Conservation (phyloP, 768 basidiomycete genomes). For the Pulveroboletus sp. region DNA sequence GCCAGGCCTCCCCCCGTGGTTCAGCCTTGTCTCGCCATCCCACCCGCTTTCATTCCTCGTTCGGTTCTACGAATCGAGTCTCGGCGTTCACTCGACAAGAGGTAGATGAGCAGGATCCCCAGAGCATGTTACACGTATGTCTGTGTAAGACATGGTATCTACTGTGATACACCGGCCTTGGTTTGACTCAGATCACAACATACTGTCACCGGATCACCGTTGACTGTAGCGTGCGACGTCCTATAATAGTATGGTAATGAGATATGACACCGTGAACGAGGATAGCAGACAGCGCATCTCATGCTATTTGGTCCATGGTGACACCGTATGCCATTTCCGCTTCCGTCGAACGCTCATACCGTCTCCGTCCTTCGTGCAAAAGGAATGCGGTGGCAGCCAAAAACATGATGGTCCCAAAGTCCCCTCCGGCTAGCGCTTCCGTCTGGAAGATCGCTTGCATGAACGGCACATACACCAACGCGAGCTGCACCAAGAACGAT, state of each 20-base stretch:
- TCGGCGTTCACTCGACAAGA: not conserved
- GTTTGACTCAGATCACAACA: not conserved
- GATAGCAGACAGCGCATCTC: slow-evolving; percentile 1
- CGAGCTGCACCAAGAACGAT: slow-evolving; percentile 80
- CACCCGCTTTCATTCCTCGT: slow-evolving; percentile 26
- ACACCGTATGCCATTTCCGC: slow-evolving; percentile 47
- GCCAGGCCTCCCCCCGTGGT: slow-evolving; percentile 14
- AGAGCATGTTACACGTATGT: not conserved
- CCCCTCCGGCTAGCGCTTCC: slow-evolving; percentile 62
- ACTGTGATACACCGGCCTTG: not conserved
- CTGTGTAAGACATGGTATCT: slow-evolving; percentile 8
- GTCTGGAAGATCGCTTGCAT: slow-evolving; percentile 95
- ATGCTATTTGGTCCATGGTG: slow-evolving; percentile 60
- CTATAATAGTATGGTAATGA: not conserved
- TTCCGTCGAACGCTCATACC: slow-evolving; percentile 65
- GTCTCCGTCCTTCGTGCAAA: slow-evolving; percentile 74
- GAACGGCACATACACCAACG: slow-evolving; percentile 83
- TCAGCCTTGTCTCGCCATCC: slow-evolving; percentile 21
- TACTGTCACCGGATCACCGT: not conserved
- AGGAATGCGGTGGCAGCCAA: slow-evolving; percentile 61
- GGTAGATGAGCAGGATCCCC: not conserved
- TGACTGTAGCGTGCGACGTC: not conserved
- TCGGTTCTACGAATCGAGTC: not conserved
- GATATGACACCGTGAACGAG: not conserved
- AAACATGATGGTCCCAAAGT: slow-evolving; percentile 64